A percentile compares a stretch with the other conserved stretches of the same genome.
These are phyloP conservation scores for Paxillus rubicundulus DNA, from an alignment of 768 basidiomycete species.

Conservation along the genomic window DNA sequence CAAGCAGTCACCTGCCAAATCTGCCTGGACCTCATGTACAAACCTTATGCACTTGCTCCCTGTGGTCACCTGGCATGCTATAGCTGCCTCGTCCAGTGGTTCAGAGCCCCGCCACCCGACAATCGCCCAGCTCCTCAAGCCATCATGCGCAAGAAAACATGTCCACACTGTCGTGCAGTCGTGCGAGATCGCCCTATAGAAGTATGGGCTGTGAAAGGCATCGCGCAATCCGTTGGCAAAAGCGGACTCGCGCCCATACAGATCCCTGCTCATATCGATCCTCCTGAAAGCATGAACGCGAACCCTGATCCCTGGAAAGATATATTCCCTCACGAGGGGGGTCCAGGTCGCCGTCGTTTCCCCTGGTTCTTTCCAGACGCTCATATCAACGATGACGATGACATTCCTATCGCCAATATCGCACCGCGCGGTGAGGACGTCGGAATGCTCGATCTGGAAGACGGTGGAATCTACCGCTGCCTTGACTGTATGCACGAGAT, in stretches of 20 bases:
- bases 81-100: conserved; percentile 73
- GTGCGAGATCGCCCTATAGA: conserved; percentile 45
- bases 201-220: conserved; percentile 47
- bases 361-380: conserved; percentile 25
- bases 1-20: conserved; percentile 75
- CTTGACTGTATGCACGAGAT: conserved; percentile 78
- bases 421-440: conserved; percentile 37
- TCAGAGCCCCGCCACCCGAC: conserved; percentile 45
- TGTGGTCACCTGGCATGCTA: conserved; percentile 77
- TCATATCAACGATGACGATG: conserved; percentile 18
- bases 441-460: conserved; percentile 71
- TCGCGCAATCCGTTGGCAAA: conserved; percentile 45
- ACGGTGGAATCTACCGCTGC: conserved; percentile 76
- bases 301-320: conserved; percentile 63
- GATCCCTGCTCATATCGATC: conserved; percentile 26
- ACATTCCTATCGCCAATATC: conserved; percentile 12
- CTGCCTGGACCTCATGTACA: conserved; percentile 71
- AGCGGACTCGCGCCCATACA: conserved; percentile 46
- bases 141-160: conserved; percentile 39
- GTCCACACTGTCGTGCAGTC: conserved; percentile 44
- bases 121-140: conserved; percentile 23
- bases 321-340: conserved; percentile 45
- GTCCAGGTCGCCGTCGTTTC: conserved; percentile 7
- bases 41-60: conserved; percentile 70
- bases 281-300: conserved; percentile 21